Conservation (phyloP, 2,329 filamentous ascomycete species). For the Beauveria scarabaeidicola region DNA sequence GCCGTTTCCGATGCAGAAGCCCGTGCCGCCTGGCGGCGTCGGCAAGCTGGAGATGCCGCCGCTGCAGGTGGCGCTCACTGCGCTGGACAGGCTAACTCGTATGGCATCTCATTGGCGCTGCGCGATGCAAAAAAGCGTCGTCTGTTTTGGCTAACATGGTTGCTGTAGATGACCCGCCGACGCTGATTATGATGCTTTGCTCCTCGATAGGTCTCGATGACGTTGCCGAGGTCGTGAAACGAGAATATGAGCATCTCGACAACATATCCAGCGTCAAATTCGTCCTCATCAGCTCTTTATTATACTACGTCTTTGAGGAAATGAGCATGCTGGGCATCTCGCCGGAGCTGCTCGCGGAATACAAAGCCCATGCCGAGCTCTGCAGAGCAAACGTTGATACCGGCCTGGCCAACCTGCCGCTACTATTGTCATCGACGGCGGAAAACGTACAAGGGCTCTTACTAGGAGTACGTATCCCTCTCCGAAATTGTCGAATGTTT, state of each 20-base stretch:
- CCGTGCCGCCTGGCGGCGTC: slow-evolving; percentile 36
- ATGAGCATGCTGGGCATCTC: slow-evolving; percentile 29
- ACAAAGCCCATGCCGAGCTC: slow-evolving; percentile 29
- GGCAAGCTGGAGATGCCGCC: slow-evolving; percentile 46
- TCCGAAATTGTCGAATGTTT: not conserved
- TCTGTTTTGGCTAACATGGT: not conserved
- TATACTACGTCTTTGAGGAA: slow-evolving; percentile 43
- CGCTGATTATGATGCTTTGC: slow-evolving; percentile 42
- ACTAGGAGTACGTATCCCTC: slow-evolving; percentile 38
- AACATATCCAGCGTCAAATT: slow-evolving; percentile 42
- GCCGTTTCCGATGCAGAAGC: slow-evolving; percentile 38
- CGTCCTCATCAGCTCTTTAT: slow-evolving; percentile 39
- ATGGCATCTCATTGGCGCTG: slow-evolving; percentile 10
- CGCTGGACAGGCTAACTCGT: slow-evolving; percentile 41
- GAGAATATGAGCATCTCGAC: slow-evolving; percentile 43
- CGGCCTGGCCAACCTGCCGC: slow-evolving; percentile 40
- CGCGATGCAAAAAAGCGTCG: not conserved
- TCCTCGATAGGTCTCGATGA: slow-evolving; percentile 40
- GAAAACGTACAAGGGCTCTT: slow-evolving; percentile 50
- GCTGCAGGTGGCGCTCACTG: slow-evolving; percentile 37
- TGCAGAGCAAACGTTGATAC: slow-evolving; percentile 43
- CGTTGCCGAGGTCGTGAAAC: slow-evolving; percentile 39
- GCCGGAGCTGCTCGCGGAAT: slow-evolving; percentile 24
- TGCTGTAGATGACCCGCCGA: slow-evolving; percentile 35
- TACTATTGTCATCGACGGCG: slow-evolving; percentile 46